A percentile compares a stretch with the other conserved stretches of the same genome.
phyloP scores from a whole-genome alignment of 768 basidiomycete species.

The Psilocybe sp. region DNA sequence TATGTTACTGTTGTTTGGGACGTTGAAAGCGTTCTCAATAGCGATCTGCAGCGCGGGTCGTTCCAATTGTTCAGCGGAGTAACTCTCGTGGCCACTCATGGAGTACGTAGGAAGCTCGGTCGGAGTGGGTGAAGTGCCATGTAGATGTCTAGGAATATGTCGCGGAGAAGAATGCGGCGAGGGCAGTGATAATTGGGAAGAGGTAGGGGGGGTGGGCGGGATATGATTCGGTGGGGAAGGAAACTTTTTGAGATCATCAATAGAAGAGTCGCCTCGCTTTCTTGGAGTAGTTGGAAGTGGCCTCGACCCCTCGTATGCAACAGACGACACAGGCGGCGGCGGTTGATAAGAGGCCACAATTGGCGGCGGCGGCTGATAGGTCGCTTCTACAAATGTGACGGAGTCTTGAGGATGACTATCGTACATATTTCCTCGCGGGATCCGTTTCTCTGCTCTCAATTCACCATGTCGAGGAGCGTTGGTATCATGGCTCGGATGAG shows the following conservation, averaged over 20 bases:
- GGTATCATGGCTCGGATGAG: slow-evolving; percentile 9
- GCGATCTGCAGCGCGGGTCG: not conserved
- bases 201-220: slow-evolving; percentile 6
- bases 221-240: slow-evolving; percentile 14
- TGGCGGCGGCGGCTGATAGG: slow-evolving; percentile 28
- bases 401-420: not conserved
- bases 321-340: slow-evolving; percentile 7
- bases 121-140: slow-evolving; percentile 11
- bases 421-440: not conserved
- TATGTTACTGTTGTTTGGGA: too few relatives aligned
- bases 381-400: slow-evolving; percentile 20
- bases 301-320: not conserved
- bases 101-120: slow-evolving; percentile 16
- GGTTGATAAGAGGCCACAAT: slow-evolving; percentile 11
- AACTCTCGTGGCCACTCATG: slow-evolving; percentile 1
- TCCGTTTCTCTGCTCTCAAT: slow-evolving; percentile 3
- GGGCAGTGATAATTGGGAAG: slow-evolving; percentile 3
- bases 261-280: not conserved
- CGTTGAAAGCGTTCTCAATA: too few relatives aligned
- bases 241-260: not conserved
- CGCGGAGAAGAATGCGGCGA: slow-evolving; percentile 2
- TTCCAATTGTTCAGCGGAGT: not conserved
- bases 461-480: slow-evolving; percentile 1
- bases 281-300: not conserved
- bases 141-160: not conserved